These are phyloP conservation scores for Sporisorium exsertum DNA, from an alignment of 1,284 basidiomycete genomes.

Conservation along the genomic window DNA sequence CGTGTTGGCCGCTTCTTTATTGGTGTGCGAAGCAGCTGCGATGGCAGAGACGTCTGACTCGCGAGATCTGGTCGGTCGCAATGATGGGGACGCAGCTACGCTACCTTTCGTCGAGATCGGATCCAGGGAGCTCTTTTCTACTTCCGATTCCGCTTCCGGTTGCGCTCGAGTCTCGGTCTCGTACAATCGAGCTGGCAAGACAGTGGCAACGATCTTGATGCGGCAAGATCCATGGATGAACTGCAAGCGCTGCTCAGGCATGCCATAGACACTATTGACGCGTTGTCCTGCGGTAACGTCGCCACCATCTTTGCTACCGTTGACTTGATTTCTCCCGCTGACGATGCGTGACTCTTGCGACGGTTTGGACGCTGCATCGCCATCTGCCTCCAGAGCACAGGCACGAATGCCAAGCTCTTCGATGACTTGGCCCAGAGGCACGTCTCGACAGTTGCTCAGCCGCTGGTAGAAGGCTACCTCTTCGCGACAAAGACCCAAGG, in stretches of 20 bases:
- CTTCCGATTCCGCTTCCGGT: constrained; percentile 3
- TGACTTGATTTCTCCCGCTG: constrained; percentile 15
- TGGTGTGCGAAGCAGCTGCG: constrained; percentile 46
- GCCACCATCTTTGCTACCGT: constrained; percentile 10
- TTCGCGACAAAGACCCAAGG: constrained; percentile 34
- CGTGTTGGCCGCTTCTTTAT: constrained; percentile 50
- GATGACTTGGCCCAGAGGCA: constrained; percentile 57
- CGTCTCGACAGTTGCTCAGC: constrained; percentile 49
- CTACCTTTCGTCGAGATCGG: neutral
- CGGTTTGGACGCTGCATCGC: constrained; percentile 15
- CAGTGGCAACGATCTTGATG: constrained; percentile 45
- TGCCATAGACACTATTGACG: constrained; percentile 26
- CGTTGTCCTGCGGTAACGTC: constrained; percentile 7
- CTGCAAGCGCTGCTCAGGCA: constrained; percentile 43
- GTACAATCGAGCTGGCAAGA: constrained; percentile 36
- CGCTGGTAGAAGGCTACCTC: constrained; percentile 58
- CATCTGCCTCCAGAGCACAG: constrained; percentile 41
- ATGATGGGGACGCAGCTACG: constrained; percentile 8
- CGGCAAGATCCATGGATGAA: constrained; percentile 53
- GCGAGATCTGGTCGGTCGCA: constrained; percentile 22
- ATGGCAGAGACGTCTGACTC: constrained; percentile 53
- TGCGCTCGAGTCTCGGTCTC: constrained; percentile 7
- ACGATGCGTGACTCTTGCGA: constrained; percentile 29
- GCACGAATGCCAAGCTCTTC: constrained; percentile 58
- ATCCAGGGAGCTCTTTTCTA: neutral